Evolutionary conservation across 306 rosid genomes (phyloP), one percentile per base, ranked within the genome.

Genomic region (Carpinus viminea): DNA sequence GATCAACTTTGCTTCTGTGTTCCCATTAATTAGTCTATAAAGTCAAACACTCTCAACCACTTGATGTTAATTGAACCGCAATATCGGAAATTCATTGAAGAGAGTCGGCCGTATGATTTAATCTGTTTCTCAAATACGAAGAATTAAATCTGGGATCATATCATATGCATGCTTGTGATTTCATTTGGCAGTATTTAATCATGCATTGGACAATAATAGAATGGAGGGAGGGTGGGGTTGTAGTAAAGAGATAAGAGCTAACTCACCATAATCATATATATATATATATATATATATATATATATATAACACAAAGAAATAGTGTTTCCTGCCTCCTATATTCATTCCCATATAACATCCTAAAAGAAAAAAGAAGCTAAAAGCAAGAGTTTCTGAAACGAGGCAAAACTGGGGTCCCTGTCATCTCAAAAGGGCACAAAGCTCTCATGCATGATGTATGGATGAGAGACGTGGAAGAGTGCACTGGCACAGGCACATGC

Each of bases 401-500:
- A 34, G 48, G 53, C 26, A 51, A 47, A 69, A 18, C 76, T 71
- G 86, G 77, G 83, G 78, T 83, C 89, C 48, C 54, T 85, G 91
- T 88, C 86, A 41, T 74, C 81, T 28, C 71, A 31, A 75, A 83
- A 81, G 86, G 91, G 83, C 75, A 75, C 91, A 85, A 41, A 62
- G 54, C 81, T 80, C 69, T 78, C 80, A 76, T 77, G 69, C 21
- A 46, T 51, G 57, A 36, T 68, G 75, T 77, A 79, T 55, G 24
- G 8, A 31, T 31, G 76, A 75, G 76, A 77, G 81, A 87, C 41
- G 87, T 62, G 78, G 83, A 85, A 81, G 77, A 72, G 73, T 86
- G 84, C 82, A 31, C 87, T 85, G 87, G 70, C 88, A 84, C 34
- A 24, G 15, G 70, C 91, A 85, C 91, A 82, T 85, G 91, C 79